Base-by-base conservation (phyloP, 441 rosid species). In the Croton setiger region DNA sequence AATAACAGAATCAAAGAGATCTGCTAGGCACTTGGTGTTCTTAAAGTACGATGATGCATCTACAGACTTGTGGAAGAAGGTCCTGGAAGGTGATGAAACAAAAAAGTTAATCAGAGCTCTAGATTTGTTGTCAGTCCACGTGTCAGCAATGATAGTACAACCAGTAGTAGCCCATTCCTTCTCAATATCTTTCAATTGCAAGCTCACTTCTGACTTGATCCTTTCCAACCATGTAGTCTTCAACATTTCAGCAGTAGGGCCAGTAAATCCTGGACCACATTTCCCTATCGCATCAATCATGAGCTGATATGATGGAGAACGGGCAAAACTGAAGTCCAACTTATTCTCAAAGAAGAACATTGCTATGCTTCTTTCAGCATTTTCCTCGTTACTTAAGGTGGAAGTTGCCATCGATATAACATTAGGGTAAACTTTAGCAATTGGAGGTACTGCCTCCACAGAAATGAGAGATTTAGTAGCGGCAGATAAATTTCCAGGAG, bases 131-230 rank as follows among this genome's bases (percentile, higher is more conserved):
- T 92, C 98, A 11, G 94, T 87, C 93, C 93, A 92, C 23, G 88
- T 84, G 72, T 89, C 91, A 0, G 94, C 96, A 73, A 87, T 73
- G 74, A 92, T 76, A 43, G 95, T 90, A 71, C 87, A 88, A 41
- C 98, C 98, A 1, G 94, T 87, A 64, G 88, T 90, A 13, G 76
- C 67, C 96, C 93, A 92, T 71, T 92, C 96, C 79, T 87, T 92
- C 81, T 92, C 90, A 35, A 68, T 67, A 55, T 86, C 86, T 72
- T 90, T 86, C 9, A 81, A 73, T 36, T 87, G 89, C 56, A 70
- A 72, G 68, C 78, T 76, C 65, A 90, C 77, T 63, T 92, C 95
- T 41, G 94, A 83, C 76, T 84, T 87, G 41, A 87, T 76, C 75
- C 77, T 83, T 62, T 86, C 90, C 70, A 89, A 57, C 93, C 91